phyloP scores from a whole-genome alignment of 2,329 filamentous ascomycete genomes.

The Fusarium ramigenum region DNA sequence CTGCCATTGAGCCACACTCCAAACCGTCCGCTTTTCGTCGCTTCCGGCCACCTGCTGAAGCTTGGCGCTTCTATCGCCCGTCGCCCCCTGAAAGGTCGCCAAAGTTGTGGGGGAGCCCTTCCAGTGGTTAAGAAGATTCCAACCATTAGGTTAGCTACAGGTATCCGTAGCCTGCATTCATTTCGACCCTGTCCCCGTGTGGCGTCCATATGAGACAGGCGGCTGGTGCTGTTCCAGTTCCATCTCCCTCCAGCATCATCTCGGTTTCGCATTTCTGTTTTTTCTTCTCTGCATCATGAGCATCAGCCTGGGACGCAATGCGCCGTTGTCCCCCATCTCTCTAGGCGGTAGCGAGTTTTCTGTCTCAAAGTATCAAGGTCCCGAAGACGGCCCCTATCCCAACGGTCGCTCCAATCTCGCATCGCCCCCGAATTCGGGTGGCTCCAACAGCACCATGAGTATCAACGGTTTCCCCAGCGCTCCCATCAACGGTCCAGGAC shows the following conservation, averaged over 20 bases:
- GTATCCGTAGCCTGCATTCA: conserved; percentile 18
- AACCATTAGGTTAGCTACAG: conserved; percentile 20
- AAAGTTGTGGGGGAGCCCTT: conserved; percentile 43
- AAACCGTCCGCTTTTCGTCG: conserved; percentile 25
- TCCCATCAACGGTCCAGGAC: conserved; percentile 49
- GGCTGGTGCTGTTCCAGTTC: conserved; percentile 35
- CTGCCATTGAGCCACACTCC: conserved; percentile 10
- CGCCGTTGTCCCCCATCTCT: conserved; percentile 83
- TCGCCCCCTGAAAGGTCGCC: conserved; percentile 40
- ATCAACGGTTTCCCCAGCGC: conserved; percentile 67
- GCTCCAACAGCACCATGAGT: conserved; percentile 63
- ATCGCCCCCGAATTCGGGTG: conserved; percentile 76
- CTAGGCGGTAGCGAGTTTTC: conserved; percentile 87
- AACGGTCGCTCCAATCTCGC: conserved; percentile 68
- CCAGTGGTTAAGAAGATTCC: conserved; percentile 34
- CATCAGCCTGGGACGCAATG: conserved; percentile 68
- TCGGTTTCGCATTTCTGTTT: conserved; percentile 30
- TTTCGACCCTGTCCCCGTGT: conserved; percentile 41
- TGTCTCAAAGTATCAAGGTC: conserved; percentile 71
- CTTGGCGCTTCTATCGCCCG: conserved; percentile 34
- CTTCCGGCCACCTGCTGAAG: conserved; percentile 32
- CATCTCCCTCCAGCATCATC: conserved; percentile 42
- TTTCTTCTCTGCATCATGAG: conserved; percentile 63
- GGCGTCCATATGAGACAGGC: conserved; percentile 43
- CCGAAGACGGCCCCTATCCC: conserved; percentile 63